phyloP scores from a whole-genome alignment of 805 yeast genomes.

The Lipomyces orientalis region DNA sequence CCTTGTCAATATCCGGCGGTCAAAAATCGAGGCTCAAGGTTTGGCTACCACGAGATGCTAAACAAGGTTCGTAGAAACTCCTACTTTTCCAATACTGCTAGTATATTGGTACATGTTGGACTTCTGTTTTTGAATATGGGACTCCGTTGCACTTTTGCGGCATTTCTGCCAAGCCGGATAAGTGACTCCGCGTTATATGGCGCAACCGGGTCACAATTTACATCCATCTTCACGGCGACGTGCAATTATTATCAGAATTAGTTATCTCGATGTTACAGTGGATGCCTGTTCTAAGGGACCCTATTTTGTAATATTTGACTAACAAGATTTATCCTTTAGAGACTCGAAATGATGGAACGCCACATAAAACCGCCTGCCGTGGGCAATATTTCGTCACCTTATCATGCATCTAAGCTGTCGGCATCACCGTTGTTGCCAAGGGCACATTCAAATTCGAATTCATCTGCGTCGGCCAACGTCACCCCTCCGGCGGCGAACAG shows the following conservation, averaged over 20 bases:
- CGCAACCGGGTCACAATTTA: background rate
- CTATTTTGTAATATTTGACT: background rate
- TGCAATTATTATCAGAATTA: too few species aligned
- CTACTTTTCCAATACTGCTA: background rate
- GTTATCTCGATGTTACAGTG: background rate
- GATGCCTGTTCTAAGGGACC: background rate
- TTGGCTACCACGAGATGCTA: conserved; percentile 46
- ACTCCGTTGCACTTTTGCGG: background rate
- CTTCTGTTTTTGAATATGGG: background rate
- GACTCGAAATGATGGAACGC: conserved; percentile 39
- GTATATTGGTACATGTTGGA: background rate
- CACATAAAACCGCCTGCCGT: conserved; percentile 35
- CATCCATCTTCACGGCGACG: too few species aligned
- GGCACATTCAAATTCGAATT: conserved; percentile 3
- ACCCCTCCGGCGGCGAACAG: background rate
- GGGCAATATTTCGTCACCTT: conserved; percentile 30
- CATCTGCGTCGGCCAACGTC: conserved; percentile 8
- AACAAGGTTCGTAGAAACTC: conserved; percentile 23
- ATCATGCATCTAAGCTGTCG: conserved; percentile 29
- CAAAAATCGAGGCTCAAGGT: conserved; percentile 47
- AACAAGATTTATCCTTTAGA: conserved; percentile 17
- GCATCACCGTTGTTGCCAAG: conserved; percentile 11
- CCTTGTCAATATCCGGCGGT: conserved; percentile 47
- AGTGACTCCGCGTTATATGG: background rate
- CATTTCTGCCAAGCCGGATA: background rate